Conservation (phyloP, 208 protist species). For the Eutreptiella sp. region DNA sequence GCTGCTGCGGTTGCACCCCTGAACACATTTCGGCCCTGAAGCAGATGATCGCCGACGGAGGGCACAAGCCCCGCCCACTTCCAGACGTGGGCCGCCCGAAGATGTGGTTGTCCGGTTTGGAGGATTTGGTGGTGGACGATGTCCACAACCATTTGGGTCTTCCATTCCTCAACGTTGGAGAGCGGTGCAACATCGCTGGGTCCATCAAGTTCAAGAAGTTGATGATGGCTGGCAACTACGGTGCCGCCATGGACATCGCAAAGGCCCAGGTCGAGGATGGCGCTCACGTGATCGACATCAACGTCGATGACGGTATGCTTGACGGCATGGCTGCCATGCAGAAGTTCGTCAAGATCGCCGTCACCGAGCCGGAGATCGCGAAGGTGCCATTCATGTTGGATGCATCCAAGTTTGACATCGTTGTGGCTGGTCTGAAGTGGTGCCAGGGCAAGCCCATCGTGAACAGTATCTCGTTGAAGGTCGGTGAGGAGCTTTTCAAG, state of each 20-base stretch:
- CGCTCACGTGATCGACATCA: slow-evolving; percentile 92
- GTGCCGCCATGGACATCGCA: slow-evolving; percentile 56
- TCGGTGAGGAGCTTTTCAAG: slow-evolving; percentile 87
- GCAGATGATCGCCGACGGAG: slow-evolving; percentile 36
- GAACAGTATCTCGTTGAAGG: slow-evolving; percentile 92
- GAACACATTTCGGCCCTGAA: slow-evolving; percentile 58
- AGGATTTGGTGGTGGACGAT: slow-evolving; percentile 62
- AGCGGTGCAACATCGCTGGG: slow-evolving; percentile 93
- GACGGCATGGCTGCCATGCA: slow-evolving; percentile 78
- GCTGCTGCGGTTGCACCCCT: slow-evolving; percentile 62
- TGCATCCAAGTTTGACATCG: slow-evolving; percentile 88
- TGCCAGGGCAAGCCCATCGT: slow-evolving; percentile 93
- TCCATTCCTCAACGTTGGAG: slow-evolving; percentile 95
- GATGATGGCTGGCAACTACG: slow-evolving; percentile 79
- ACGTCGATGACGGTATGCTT: slow-evolving; percentile 93
- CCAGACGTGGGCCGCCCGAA: slow-evolving; percentile 31
- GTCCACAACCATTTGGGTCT: slow-evolving; percentile 62
- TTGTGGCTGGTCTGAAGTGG: slow-evolving; percentile 81
- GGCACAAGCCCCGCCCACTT: slow-evolving; percentile 34
- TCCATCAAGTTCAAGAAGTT: slow-evolving; percentile 85
- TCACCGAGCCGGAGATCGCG: slow-evolving; percentile 85
- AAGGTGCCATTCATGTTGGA: slow-evolving; percentile 92
- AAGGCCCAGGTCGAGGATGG: slow-evolving; percentile 82
- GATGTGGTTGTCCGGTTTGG: slow-evolving; percentile 73
- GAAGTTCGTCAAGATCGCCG: slow-evolving; percentile 83